phyloP scores from a whole-genome alignment of 164 flowering plant species.

The Magnolia changhungtana region DNA sequence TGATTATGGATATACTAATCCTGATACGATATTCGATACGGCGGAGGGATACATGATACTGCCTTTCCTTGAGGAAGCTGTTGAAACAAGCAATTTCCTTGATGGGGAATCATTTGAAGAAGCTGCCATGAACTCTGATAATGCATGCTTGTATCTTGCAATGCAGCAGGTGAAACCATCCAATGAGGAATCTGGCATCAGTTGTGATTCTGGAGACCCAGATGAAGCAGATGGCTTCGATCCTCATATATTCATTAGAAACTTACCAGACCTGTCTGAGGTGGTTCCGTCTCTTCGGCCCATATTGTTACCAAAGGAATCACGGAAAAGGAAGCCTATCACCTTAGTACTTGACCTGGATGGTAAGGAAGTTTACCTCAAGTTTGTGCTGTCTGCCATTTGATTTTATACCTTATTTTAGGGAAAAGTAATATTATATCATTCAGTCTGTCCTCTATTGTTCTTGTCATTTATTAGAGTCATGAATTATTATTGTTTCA shows the following conservation, averaged over 20 bases:
- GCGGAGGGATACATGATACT: constrained; percentile 56
- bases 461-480: not conserved
- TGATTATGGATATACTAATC: constrained; percentile 43
- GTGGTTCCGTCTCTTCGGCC: constrained; percentile 41
- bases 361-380: constrained; percentile 44
- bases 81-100: constrained; percentile 27
- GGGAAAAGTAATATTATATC: not conserved
- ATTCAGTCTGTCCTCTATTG: not conserved
- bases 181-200: constrained; percentile 38
- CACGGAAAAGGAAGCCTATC: constrained; percentile 46
- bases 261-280: constrained; percentile 61
- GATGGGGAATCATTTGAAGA: constrained; percentile 35
- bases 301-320: constrained; percentile 35
- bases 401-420: not conserved
- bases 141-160: constrained; percentile 49
- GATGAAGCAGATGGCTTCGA: constrained; percentile 60
- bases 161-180: constrained; percentile 50
- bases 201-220: constrained; percentile 22
- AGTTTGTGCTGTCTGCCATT: not conserved
- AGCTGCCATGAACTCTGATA: constrained; percentile 30
- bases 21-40: constrained; percentile 49
- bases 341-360: constrained; percentile 95
- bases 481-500: not conserved
- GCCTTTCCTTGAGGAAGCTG: constrained; percentile 58
- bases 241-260: constrained; percentile 56